These are phyloP conservation scores for Saccharomyces pastorianus DNA, from an alignment of 1,139 yeast genomes.

Conservation along the genomic window DNA sequence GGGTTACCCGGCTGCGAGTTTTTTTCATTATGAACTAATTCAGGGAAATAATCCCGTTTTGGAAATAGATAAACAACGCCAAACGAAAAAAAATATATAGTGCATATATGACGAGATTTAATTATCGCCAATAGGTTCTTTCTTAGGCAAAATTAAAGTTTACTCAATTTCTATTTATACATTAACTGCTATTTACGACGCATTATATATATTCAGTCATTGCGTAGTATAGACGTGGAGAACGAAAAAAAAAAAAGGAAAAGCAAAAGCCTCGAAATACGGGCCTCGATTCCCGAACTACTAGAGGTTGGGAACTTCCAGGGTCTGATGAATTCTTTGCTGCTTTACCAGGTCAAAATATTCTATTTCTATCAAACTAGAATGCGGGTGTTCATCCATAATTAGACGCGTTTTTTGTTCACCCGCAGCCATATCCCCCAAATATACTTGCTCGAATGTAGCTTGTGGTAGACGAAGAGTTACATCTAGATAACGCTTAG, in stretches of 20 bases:
- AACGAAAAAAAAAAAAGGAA: background rate
- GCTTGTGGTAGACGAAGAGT: background rate
- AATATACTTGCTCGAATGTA: background rate
- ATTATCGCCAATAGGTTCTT: background rate
- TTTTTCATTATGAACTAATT: background rate
- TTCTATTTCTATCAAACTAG: background rate
- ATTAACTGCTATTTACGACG: background rate
- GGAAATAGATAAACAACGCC: background rate
- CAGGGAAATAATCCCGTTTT: background rate
- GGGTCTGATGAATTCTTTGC: background rate
- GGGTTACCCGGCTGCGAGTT: background rate
- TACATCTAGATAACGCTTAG: background rate
- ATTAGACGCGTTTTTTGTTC: background rate
- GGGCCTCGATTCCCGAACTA: background rate
- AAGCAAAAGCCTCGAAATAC: background rate
- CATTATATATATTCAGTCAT: background rate
- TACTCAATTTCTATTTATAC: background rate
- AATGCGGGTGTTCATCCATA: background rate
- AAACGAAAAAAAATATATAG: background rate
- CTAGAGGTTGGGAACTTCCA: background rate
- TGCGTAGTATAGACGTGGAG: background rate
- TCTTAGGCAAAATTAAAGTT: background rate
- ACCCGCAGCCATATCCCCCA: constrained; percentile 1
- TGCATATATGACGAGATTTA: background rate
- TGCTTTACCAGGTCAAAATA: background rate